phyloP scores from a whole-genome alignment of 73 alveolate species.

The Effrenium voratum region DNA sequence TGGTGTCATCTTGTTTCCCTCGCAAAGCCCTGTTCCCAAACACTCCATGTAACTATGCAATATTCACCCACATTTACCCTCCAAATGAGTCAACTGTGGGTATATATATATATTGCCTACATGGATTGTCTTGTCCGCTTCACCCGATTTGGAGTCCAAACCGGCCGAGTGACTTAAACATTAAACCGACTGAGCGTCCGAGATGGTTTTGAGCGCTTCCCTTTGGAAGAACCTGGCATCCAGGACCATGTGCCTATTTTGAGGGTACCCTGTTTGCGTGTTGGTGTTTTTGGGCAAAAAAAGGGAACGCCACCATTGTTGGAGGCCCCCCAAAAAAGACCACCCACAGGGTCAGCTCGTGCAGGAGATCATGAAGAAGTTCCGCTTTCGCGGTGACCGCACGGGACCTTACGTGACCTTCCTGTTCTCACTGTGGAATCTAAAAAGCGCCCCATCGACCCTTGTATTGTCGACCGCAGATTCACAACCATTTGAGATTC shows the following conservation, averaged over 20 bases:
- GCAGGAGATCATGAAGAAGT: conserved; percentile 74
- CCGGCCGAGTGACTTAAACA: no score
- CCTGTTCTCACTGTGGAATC: no score
- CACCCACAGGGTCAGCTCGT: background rate
- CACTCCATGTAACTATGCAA: background rate
- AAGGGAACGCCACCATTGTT: background rate
- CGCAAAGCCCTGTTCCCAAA: background rate
- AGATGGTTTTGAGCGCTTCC: background rate
- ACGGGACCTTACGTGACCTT: background rate
- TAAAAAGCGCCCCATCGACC: no score
- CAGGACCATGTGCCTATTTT: background rate
- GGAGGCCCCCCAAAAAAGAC: background rate
- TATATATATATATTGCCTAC: no score
- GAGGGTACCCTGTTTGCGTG: background rate
- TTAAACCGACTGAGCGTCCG: background rate
- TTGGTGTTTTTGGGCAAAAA: background rate
- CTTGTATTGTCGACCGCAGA: no score
- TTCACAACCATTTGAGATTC: no score
- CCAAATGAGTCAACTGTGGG: background rate
- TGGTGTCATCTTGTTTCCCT: background rate
- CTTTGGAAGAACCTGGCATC: background rate
- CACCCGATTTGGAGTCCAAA: no score
- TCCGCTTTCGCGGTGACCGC: conserved; percentile 93
- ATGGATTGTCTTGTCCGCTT: no score
- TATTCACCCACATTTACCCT: background rate